These are phyloP conservation scores for Zygosaccharomyces rouxii DNA, from an alignment of 805 yeast genomes.

Conservation along the genomic window DNA sequence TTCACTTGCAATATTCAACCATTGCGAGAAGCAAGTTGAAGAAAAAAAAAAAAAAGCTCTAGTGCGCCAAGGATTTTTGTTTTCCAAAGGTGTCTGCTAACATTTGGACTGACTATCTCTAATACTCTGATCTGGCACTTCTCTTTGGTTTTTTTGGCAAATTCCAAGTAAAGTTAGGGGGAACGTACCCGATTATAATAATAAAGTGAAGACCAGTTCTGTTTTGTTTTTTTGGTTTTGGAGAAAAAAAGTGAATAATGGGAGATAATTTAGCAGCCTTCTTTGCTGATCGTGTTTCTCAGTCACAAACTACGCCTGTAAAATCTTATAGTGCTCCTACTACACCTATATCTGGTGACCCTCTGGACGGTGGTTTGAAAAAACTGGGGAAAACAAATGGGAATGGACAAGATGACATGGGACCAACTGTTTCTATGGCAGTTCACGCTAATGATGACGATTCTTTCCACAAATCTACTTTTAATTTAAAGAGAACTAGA, in stretches of 20 bases:
- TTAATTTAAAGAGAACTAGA: slow-evolving; percentile 73
- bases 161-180: neutral
- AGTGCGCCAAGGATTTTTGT: neutral
- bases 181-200: neutral
- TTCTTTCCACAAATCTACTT: slow-evolving; percentile 65
- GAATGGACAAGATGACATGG: slow-evolving; percentile 32
- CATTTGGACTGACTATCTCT: neutral
- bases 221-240: neutral
- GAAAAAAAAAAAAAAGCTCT: neutral
- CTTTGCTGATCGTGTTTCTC: slow-evolving; percentile 18
- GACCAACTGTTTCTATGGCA: slow-evolving; percentile 43
- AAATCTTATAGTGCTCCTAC: slow-evolving; percentile 6
- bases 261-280: slow-evolving; percentile 29
- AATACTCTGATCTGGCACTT: neutral
- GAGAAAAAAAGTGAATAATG: slow-evolving; percentile 14
- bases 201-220: neutral
- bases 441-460: slow-evolving; percentile 68
- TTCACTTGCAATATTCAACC: neutral
- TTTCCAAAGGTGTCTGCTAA: neutral
- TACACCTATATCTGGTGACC: slow-evolving; percentile 3
- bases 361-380: slow-evolving; percentile 3
- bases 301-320: slow-evolving; percentile 6
- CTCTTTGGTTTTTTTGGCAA: neutral
- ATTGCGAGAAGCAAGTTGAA: neutral
- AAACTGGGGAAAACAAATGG: neutral